Evolutionary conservation across 768 basidiomycete genomes (phyloP).

Genomic region (Fistulinella prunicolor): DNA sequence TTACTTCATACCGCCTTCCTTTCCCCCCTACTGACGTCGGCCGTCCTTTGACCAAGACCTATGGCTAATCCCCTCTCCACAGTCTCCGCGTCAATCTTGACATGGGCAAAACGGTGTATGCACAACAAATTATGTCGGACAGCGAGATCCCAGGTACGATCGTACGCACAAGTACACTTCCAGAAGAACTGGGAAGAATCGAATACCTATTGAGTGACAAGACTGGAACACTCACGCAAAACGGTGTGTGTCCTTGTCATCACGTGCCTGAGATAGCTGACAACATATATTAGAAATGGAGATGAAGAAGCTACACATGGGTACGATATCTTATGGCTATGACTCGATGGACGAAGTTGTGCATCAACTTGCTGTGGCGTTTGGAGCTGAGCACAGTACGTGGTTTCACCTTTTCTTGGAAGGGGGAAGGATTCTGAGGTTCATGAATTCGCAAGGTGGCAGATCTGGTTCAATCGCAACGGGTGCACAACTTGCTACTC

Average conservation of each 20-base stretch:
- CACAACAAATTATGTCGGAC: slow-evolving; percentile 93
- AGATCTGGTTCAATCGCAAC: slow-evolving; percentile 62
- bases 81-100: slow-evolving; percentile 98
- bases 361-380: slow-evolving; percentile 84
- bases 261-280: neutral
- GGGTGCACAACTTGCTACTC: slow-evolving; percentile 76
- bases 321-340: slow-evolving; percentile 93
- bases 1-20: neutral
- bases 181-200: slow-evolving; percentile 93
- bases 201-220: slow-evolving; percentile 97
- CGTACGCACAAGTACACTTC: slow-evolving; percentile 94
- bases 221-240: slow-evolving; percentile 96
- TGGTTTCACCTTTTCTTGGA: neutral
- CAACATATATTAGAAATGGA: slow-evolving; percentile 78
- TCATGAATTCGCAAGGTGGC: slow-evolving; percentile 34
- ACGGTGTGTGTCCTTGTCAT: slow-evolving; percentile 53
- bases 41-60: neutral
- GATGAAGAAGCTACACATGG: slow-evolving; percentile 98
- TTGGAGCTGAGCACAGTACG: slow-evolving; percentile 64
- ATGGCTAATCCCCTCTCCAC: neutral
- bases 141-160: slow-evolving; percentile 91
- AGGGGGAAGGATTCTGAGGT: neutral
- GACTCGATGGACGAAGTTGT: slow-evolving; percentile 99
- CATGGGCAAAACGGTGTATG: slow-evolving; percentile 99
- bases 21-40: neutral